Base-by-base conservation (phyloP, 2,329 filamentous ascomycete species). In the Phialemonium atrogriseum region DNA sequence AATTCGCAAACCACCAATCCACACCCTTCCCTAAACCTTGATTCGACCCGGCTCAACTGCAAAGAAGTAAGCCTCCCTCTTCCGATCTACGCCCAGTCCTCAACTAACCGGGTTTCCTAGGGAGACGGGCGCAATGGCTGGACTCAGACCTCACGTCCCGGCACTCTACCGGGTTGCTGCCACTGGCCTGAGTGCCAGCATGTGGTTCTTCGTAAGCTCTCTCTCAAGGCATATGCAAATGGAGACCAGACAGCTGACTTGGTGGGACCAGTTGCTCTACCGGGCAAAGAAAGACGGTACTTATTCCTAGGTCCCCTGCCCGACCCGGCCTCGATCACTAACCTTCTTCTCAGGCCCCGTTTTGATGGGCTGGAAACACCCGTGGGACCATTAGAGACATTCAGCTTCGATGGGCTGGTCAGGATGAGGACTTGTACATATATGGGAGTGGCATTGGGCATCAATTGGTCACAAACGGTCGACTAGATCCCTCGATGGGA, bases 161-260 rank as follows among this genome's bases (percentile, higher is more conserved):
- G 58, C 59, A 30, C 54, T 94, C 44, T 94, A 96, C 68, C 77
- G 85, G 55, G 82, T 89, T 59, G 74, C 80, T 36, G 89, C 84
- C 27, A 95, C 86, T 26, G 84, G 80, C 40, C 70, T 98, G 41
- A 84, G 87, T 47, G 91, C 91, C 34, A 84, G 83, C 64, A 98
- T 96, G 91, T 98, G 91, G 91, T 96, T 98, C 66, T 98, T 91
- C 60, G 88, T 96, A 75, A 54, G 82, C 68, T 38, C 35, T 25
- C 24, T 30, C 18, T 32, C n/a, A 7, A n/a, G 38, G 5, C 17
- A 11, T 11, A 22, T 7, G 16, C 18, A n/a, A 5, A 9, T 9
- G 23, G 19, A 11, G 9, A 16, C 15, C 9, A 19, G 27, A 23
- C 14, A 14, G n/a, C 6, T 10, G 38, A 12, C 7, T 9, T 16